Evolutionary conservation across 2,329 filamentous ascomycete genomes (phyloP), one percentile per base, ranked within the genome.

Genomic region (Aplosporella prunicola): DNA sequence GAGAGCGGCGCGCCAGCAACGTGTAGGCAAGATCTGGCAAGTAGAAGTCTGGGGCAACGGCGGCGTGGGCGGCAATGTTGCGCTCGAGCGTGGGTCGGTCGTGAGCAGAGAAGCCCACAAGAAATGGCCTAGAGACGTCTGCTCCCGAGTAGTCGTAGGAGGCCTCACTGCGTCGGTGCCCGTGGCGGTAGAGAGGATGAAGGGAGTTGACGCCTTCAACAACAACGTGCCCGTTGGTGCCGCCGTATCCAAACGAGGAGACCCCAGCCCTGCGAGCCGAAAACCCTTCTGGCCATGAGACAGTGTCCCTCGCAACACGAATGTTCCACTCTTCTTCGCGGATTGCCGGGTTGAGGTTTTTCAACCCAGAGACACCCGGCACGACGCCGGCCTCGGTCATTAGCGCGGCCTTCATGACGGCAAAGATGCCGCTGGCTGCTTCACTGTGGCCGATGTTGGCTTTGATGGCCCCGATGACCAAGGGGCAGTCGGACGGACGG

Each of bases 401-500:
- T n/a, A n/a, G n/a, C n/a, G n/a, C n/a, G n/a, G n/a, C n/a, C n/a
- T n/a, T n/a, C n/a, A n/a, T n/a, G n/a, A n/a, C n/a, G n/a, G n/a
- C n/a, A n/a, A n/a, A n/a, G n/a, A 55, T 44, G 3, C 51, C 55
- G 17, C 47, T 43, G 17, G 52, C 51, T 24, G 47, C 44, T 25
- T 57, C 55, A 3, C 51, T 35, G 40, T 59, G 55, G 7, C 56
- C 56, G 34, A 52, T 43, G 15, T 50, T 52, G 11, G 45, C 40
- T 24, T 54, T 54, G n/a, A 52, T 22, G 1, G 45, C 43, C 3
- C 51, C 51, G 5, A 47, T 18, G 14, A 31, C 26, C 16, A 35
- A 9, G 2, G 38, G 15, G 5, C 28, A 5, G 30, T 66, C 58
- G n/a, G 42, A 42, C 7, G 43, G n/a, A 48, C 39, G 2, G 41